Evolutionary conservation across 2,329 filamentous ascomycete genomes (phyloP).

Genomic region (Canariomyces notabilis): DNA sequence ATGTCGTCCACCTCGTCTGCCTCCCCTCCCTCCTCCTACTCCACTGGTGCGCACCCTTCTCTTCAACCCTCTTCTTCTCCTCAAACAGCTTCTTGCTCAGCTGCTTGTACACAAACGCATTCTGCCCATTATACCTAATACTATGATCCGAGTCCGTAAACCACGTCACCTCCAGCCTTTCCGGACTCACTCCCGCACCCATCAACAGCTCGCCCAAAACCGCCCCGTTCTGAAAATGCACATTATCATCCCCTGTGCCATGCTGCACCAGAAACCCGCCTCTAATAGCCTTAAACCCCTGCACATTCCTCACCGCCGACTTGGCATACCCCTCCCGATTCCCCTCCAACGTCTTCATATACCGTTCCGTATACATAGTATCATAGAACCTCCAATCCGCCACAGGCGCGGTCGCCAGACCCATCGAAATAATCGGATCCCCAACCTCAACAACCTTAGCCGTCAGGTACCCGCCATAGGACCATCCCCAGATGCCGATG

Average conservation of each 20-base stretch:
- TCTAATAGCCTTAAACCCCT: conserved; percentile 57
- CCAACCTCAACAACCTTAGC: conserved; percentile 61
- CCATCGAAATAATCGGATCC: conserved; percentile 57
- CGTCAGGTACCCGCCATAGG: conserved; percentile 61
- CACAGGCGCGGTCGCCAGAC: conserved; percentile 60
- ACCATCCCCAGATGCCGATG: conserved; percentile 66
- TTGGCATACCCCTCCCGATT: conserved; percentile 58
- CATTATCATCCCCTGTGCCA: conserved; percentile 65
- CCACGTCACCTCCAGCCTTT: conserved; percentile 58
- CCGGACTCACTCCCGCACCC: conserved; percentile 51
- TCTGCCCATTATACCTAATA: conserved; percentile 54
- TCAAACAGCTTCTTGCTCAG: conserved; percentile 53
- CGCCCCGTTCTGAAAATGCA: conserved; percentile 64
- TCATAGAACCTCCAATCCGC: conserved; percentile 69
- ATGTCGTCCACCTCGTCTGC: conserved; percentile 10
- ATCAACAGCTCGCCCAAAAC: conserved; percentile 59
- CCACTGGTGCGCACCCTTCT: conserved; percentile 27
- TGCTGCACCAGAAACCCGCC: conserved; percentile 61
- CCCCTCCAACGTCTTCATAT: conserved; percentile 58
- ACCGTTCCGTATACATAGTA: conserved; percentile 66
- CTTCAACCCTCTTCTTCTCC: conserved; percentile 48
- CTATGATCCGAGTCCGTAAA: conserved; percentile 63
- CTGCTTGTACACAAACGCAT: conserved; percentile 56
- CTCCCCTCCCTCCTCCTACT: conserved; percentile 12
- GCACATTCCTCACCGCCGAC: conserved; percentile 52